A percentile compares a stretch with the other conserved stretches of the same genome.
phyloP scores from a whole-genome alignment of 257 asterid species.

The Gentiana straminea region DNA sequence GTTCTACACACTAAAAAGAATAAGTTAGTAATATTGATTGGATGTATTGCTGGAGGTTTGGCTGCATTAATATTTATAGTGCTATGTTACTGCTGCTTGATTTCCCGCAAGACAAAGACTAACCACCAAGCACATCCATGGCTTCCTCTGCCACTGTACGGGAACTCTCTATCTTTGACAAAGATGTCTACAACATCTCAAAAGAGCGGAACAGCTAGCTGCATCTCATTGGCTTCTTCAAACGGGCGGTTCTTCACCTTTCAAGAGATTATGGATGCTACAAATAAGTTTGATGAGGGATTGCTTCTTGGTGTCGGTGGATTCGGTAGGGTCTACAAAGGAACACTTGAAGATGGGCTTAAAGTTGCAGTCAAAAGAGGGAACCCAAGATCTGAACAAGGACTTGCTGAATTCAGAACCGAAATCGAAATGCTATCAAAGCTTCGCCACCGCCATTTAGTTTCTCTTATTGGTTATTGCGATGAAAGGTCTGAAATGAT shows the following conservation, averaged over 20 bases:
- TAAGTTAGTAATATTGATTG: slow-evolving; percentile 16
- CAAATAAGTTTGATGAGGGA: slow-evolving; percentile 34
- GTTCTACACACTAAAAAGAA: slow-evolving; percentile 16
- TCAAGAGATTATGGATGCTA: slow-evolving; percentile 37
- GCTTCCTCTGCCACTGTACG: slow-evolving; percentile 36
- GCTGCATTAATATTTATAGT: slow-evolving; percentile 19
- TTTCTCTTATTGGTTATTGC: slow-evolving; percentile 41
- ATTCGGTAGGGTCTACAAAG: slow-evolving; percentile 41
- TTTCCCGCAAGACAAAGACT: slow-evolving; percentile 28
- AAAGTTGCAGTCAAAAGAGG: slow-evolving; percentile 39
- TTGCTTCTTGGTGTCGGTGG: slow-evolving; percentile 46
- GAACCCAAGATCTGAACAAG: slow-evolving; percentile 41
- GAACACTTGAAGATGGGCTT: slow-evolving; percentile 37
- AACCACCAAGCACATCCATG: slow-evolving; percentile 28
- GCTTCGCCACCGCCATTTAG: slow-evolving; percentile 42
- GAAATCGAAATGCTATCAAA: slow-evolving; percentile 45
- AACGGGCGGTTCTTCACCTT: slow-evolving; percentile 32
- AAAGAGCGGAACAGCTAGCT: slow-evolving; percentile 40
- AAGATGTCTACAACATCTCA: slow-evolving; percentile 35
- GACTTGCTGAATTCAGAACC: slow-evolving; percentile 36
- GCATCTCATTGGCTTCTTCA: slow-evolving; percentile 34
- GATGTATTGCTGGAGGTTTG: slow-evolving; percentile 24
- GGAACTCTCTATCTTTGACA: slow-evolving; percentile 32
- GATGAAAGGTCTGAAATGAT: slow-evolving; percentile 45
- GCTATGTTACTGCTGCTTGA: slow-evolving; percentile 23